Evolutionary conservation across 1,284 basidiomycete genomes (phyloP), one percentile per base, ranked within the genome.

Genomic region (Sporisorium iseilematis-ciliati): DNA sequence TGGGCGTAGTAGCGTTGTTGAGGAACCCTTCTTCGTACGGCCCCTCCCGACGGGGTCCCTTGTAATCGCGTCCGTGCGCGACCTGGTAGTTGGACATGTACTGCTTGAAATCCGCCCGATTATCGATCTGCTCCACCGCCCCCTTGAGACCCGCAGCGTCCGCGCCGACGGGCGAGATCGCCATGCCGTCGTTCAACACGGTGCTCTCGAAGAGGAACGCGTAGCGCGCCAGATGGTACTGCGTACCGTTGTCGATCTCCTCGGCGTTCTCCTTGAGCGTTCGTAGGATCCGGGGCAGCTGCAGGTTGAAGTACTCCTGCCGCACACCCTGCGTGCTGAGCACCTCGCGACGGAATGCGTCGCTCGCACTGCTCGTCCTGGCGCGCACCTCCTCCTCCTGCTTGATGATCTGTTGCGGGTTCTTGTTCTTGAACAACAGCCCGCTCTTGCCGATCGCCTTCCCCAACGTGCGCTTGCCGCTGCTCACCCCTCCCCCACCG

Each of bases 81-180:
- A 90, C 88, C 5, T 93, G 91, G 83, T 97, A 99, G 83, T 97
- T 94, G 84, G 97, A 93, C 95, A 99, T 97, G 86, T 92, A 99
- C 21, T 90, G 90, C 87, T 93, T 96, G 87, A 99, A 99, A 86
- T 99, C 97, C 43, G 90, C 88, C 26, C 94, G 90, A 81, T 95
- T 95, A 87, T 99, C 96, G 78, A 99, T 97, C 10, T 90, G 89
- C 84, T 98, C 95, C 61, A 93, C 92, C 7, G 93, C 90, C 0
- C 91, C 88, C 84, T 96, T 97, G 50, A 99, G 87, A 3, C 96
- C 95, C 11, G 8, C 29, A 5, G 29, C 52, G 18, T 81, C 69
- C 2, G 57, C 67, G n/a, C 87, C 86, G n/a, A 90, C 87, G 20
- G 94, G 93, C 20, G 92, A 89, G 35, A 97, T 87, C 1, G 92